Evolutionary conservation across 2,329 filamentous ascomycete genomes (phyloP).

Genomic region (Ceratocystis lukuohia): DNA sequence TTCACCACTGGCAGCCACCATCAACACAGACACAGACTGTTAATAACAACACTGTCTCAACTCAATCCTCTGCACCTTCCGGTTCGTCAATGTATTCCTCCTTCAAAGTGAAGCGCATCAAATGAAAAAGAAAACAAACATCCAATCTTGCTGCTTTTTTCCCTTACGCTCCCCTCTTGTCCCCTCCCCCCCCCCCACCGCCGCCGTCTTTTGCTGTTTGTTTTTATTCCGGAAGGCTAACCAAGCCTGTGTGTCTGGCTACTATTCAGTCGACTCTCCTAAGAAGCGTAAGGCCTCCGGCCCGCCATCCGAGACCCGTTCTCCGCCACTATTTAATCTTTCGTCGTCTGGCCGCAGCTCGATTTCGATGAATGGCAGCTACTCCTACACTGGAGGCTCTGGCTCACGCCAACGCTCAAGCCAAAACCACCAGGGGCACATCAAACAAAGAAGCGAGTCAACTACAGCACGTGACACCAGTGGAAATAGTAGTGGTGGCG

Average conservation of each 20-base stretch:
- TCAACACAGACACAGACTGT: slow-evolving; percentile 29
- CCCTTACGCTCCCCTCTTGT: background rate
- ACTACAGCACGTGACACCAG: background rate
- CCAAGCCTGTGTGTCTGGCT: slow-evolving; percentile 21
- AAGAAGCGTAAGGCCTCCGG: slow-evolving; percentile 71
- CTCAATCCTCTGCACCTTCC: slow-evolving; percentile 60
- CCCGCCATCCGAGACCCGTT: slow-evolving; percentile 32
- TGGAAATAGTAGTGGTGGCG: background rate
- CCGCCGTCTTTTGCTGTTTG: background rate
- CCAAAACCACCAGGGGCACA: slow-evolving; percentile 46
- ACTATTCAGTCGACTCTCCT: slow-evolving; percentile 56
- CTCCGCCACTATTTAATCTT: slow-evolving; percentile 15
- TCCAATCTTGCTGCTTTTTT: background rate
- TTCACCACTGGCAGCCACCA: slow-evolving; percentile 87
- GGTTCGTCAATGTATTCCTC: slow-evolving; percentile 42
- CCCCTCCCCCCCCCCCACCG: background rate
- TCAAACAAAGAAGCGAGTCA: slow-evolving; percentile 7
- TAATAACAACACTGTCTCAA: slow-evolving; percentile 30
- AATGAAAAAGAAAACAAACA: slow-evolving; percentile 10
- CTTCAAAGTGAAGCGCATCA: slow-evolving; percentile 28
- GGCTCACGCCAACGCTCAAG: slow-evolving; percentile 43
- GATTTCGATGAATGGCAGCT: slow-evolving; percentile 25
- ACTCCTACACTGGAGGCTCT: slow-evolving; percentile 31
- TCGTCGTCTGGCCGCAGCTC: slow-evolving; percentile 1
- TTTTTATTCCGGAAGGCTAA: slow-evolving; percentile 26